Percentiles rank a stretch among this genome's conserved stretches.
Conservation (phyloP, 78 protist species). For the Dictyostelium intermedium region DNA sequence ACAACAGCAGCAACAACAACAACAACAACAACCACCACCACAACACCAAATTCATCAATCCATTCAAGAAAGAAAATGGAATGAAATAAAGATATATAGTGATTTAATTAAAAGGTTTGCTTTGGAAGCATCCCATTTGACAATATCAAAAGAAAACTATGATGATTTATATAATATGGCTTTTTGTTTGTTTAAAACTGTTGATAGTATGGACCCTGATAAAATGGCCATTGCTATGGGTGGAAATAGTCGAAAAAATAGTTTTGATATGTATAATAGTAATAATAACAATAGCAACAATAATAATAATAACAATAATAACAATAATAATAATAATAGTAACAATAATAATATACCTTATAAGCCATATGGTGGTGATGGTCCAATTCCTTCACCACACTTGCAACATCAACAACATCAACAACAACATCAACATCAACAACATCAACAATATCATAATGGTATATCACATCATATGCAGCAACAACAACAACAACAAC, state of each 20-base stretch:
- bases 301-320: background rate
- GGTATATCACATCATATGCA: background rate
- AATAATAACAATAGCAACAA: background rate
- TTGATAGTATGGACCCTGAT: constrained; percentile 35
- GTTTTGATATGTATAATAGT: background rate
- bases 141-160: constrained; percentile 48
- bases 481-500: background rate
- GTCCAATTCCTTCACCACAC: background rate
- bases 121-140: constrained; percentile 18
- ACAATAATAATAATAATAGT: background rate
- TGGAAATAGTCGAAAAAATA: background rate
- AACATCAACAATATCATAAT: background rate
- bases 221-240: background rate
- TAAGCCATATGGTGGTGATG: background rate
- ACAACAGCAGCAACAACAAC: background rate
- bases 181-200: constrained; percentile 30
- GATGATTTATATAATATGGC: constrained; percentile 64
- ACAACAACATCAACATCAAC: background rate
- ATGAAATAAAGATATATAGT: constrained; percentile 24
- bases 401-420: background rate
- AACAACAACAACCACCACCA: background rate
- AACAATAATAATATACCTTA: background rate
- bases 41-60: background rate
- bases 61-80: background rate
- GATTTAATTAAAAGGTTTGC: constrained; percentile 51